Evolutionary conservation across 257 asterid genomes (phyloP), one percentile per base, ranked within the genome.

Genomic region (Fraxinus anomala): DNA sequence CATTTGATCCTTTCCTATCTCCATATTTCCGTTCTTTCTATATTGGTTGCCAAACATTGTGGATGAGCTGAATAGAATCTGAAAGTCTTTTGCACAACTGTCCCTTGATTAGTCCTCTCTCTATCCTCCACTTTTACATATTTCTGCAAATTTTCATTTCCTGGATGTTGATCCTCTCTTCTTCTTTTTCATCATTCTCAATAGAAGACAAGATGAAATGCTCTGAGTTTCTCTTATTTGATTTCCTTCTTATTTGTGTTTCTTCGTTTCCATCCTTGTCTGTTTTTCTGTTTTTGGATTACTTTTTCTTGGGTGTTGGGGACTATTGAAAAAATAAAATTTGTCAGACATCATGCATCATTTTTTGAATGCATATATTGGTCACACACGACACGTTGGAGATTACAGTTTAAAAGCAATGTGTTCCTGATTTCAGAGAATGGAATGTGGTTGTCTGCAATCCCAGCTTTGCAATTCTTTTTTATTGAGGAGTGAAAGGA

Each of bases 401-500:
- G 23, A 47, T 56, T 8, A 66, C 59, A 74, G 49, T 30, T 73
- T 73, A 74, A 66, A 61, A 56, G 73, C 68, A n/a, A 21, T 11
- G 68, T 8, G 16, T 68, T 61, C 44, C 21, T 72, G 31, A 44
- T 81, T 75, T 65, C 90, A 89, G 96, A 21, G 87, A 72, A 93
- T 91, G 98, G 87, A 81, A 70, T 74, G 80, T 72, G 89, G 86
- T 76, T 76, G 84, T 79, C 79, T 85, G 34, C 87, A 86, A 40
- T 82, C 83, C 40, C 90, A 78, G 72, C 76, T 90, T 40, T 80
- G 77, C 51, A 75, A 83, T 77, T 59, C 76, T 44, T 82, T 76
- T 56, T 63, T 81, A 30, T 78, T 81, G 82, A 83, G 37, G 68
- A 4, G 81, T 73, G 79, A 82, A 75, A 67, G 84, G 83, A 82